Evolutionary conservation across 345 rosid species (phyloP).

Genomic region (Corchorus olitorius): DNA sequence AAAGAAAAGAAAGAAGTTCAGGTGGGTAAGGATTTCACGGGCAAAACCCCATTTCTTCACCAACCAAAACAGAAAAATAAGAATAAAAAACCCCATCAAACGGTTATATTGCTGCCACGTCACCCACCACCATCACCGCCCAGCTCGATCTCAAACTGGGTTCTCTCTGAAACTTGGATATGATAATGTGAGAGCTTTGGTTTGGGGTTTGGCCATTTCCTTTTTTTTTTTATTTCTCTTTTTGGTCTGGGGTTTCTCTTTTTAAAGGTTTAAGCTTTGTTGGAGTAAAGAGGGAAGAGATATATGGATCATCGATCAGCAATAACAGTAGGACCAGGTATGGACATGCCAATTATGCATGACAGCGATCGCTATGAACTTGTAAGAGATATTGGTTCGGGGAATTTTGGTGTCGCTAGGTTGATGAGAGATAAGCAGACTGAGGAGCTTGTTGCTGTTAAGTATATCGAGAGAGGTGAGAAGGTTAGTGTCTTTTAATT

Average conservation of each 20-base stretch:
- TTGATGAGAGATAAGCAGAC: constrained; percentile 75
- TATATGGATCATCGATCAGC: constrained; percentile 82
- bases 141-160: constrained; percentile 25
- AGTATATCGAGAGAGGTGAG: constrained; percentile 88
- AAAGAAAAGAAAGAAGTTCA: constrained; percentile 15
- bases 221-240: neutral
- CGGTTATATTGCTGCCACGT: constrained; percentile 29
- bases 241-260: constrained; percentile 9
- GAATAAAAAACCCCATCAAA: constrained; percentile 14
- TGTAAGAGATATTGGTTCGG: constrained; percentile 73
- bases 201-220: constrained; percentile 5
- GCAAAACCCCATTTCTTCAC: constrained; percentile 38
- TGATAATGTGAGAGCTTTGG: constrained; percentile 28
- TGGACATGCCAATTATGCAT: constrained; percentile 90
- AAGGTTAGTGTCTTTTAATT: constrained; percentile 47
- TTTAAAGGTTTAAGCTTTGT: neutral
- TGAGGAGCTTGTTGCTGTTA: constrained; percentile 79
- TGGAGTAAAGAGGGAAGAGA: neutral
- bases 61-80: constrained; percentile 21
- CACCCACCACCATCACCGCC: constrained; percentile 25
- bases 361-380: constrained; percentile 82
- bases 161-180: constrained; percentile 4
- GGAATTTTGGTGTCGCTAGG: constrained; percentile 80
- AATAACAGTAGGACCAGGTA: constrained; percentile 70
- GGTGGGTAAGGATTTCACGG: constrained; percentile 54